phyloP scores from a whole-genome alignment of 495 filamentous ascomycete species.

The Podospora bellae-mahoneyi region DNA sequence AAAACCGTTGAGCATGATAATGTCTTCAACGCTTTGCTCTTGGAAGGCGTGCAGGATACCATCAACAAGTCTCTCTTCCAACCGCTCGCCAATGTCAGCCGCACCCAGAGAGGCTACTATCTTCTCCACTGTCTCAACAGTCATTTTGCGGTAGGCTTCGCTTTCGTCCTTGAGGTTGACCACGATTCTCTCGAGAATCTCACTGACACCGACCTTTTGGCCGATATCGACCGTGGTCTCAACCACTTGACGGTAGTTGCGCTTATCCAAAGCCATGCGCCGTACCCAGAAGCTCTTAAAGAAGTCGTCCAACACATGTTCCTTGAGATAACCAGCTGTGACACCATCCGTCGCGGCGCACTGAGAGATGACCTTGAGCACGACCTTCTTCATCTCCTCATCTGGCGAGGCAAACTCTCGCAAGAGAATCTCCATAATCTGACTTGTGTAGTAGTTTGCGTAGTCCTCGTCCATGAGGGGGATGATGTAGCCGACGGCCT shows the following conservation, averaged over 20 bases:
- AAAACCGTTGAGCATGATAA: constrained; percentile 97
- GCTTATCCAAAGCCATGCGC: constrained; percentile 92
- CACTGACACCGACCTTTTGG: constrained; percentile 92
- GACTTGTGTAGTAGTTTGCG: constrained; percentile 96
- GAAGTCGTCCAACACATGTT: constrained; percentile 90
- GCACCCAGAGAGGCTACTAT: constrained; percentile 88
- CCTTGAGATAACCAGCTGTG: constrained; percentile 89
- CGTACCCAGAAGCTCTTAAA: constrained; percentile 99
- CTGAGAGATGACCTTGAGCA: constrained; percentile 95
- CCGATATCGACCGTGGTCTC: constrained; percentile 97
- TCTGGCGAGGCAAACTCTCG: constrained; percentile 95
- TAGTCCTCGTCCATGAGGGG: constrained; percentile 99
- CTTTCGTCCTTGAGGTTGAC: constrained; percentile 97
- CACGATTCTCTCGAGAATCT: constrained; percentile 91
- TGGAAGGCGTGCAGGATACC: constrained; percentile 98
- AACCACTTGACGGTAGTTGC: constrained; percentile 95
- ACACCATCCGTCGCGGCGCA: constrained; percentile 93
- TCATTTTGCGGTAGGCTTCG: constrained; percentile 98
- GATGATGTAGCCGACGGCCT: constrained; percentile 97
- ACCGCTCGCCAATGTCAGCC: constrained; percentile 84
- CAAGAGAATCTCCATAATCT: constrained; percentile 98
- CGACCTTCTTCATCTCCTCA: constrained; percentile 99
- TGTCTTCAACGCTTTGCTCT: constrained; percentile 95
- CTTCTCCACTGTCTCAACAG: constrained; percentile 95
- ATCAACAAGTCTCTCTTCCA: constrained; percentile 92